phyloP scores from a whole-genome alignment of 1,284 basidiomycete genomes.

The Trichosporon coremiiforme region DNA sequence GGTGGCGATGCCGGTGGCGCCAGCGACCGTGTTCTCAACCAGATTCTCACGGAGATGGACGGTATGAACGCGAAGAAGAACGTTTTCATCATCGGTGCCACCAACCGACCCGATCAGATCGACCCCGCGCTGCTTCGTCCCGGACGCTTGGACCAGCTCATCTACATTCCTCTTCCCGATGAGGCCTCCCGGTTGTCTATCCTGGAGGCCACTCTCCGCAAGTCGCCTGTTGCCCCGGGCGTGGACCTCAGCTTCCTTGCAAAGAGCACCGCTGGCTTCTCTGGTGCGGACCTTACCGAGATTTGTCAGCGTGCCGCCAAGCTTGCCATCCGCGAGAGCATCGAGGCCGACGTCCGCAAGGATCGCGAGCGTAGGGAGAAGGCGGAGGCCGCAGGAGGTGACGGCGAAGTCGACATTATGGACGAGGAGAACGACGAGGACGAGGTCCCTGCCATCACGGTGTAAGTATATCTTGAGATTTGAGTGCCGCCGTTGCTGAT shows the following conservation, averaged over 20 bases:
- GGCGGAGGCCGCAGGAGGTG: conserved; percentile 74
- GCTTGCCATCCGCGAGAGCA: conserved; percentile 80
- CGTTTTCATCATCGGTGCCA: conserved; percentile 98
- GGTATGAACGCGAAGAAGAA: conserved; percentile 99
- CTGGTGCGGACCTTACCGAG: conserved; percentile 98
- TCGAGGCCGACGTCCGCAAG: conserved; percentile 84
- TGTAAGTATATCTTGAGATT: conserved; percentile 54
- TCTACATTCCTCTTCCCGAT: conserved; percentile 92
- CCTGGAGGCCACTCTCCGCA: conserved; percentile 86
- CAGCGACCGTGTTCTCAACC: conserved; percentile 95
- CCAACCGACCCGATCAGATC: conserved; percentile 99
- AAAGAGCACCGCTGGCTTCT: conserved; percentile 95
- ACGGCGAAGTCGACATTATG: conserved; percentile 66
- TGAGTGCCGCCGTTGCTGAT: not conserved
- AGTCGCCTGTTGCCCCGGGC: conserved; percentile 80
- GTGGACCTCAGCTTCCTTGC: conserved; percentile 87
- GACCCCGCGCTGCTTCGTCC: conserved; percentile 96
- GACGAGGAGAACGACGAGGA: conserved; percentile 68
- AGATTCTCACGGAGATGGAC: conserved; percentile 99
- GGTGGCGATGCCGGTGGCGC: conserved; percentile 87
- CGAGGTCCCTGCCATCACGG: conserved; percentile 93
- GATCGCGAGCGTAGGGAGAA: conserved; percentile 79
- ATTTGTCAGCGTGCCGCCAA: conserved; percentile 98
- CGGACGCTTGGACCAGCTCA: conserved; percentile 89
- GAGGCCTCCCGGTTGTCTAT: conserved; percentile 89